Percentiles rank a stretch among this genome's conserved stretches.
phyloP scores from a whole-genome alignment of 306 rosid species.

The Clitoria ternatea region DNA sequence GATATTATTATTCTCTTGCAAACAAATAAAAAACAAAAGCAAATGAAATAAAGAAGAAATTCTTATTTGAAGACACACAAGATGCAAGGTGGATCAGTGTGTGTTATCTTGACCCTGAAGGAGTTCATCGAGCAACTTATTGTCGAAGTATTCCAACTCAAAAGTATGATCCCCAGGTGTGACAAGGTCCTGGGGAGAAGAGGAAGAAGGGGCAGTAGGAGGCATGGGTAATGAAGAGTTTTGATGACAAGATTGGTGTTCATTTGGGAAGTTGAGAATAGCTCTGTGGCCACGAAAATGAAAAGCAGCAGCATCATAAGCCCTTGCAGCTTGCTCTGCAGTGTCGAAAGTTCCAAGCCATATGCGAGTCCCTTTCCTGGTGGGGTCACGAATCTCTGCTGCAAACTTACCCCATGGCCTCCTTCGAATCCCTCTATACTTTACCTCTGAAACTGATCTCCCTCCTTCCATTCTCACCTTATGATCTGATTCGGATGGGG shows the following conservation, averaged over 20 bases:
- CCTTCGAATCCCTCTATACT: conserved; percentile 73
- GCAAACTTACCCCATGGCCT: conserved; percentile 96
- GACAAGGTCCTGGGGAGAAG: conserved; percentile 2
- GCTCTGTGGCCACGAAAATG: conserved; percentile 77
- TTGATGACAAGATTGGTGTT: conserved; percentile 33
- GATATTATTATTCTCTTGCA: background rate
- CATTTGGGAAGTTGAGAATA: conserved; percentile 84
- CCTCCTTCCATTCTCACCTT: conserved; percentile 52
- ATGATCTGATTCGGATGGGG: too few species aligned
- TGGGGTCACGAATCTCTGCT: conserved; percentile 91
- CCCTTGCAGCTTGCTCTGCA: conserved; percentile 82
- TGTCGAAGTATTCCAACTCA: conserved; percentile 70
- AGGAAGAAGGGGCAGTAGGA: background rate
- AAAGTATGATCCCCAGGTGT: conserved; percentile 7
- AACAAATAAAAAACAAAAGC: background rate
- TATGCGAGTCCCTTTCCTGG: conserved; percentile 70
- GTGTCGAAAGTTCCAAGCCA: conserved; percentile 93
- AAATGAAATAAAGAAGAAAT: background rate
- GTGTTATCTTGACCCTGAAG: conserved; percentile 40
- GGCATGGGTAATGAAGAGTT: conserved; percentile 29
- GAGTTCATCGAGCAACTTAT: conserved; percentile 66
- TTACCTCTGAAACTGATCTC: conserved; percentile 20
- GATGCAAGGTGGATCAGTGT: background rate
- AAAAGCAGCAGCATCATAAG: conserved; percentile 88
- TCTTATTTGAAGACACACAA: background rate